Evolutionary conservation across 306 rosid genomes (phyloP), one percentile per base, ranked within the genome.

Genomic region (Urtica urens): DNA sequence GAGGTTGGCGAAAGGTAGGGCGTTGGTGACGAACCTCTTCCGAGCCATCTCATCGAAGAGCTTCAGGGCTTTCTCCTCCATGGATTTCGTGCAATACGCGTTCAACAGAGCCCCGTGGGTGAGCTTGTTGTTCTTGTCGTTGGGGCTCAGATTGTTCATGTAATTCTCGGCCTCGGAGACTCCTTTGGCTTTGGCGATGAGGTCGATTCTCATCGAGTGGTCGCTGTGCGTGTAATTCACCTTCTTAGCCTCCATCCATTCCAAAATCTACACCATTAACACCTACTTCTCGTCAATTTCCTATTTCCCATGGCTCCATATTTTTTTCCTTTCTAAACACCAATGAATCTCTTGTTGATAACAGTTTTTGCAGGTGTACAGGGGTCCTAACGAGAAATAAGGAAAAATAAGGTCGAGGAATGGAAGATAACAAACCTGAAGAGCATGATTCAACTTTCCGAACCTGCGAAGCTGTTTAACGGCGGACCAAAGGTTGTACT

Each of bases 161-260:
- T 73, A 77, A 45, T 64, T 71, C 74, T 81, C 94, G n/a, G 95
- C 94, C 1, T 66, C 93, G 51, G 56, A 60, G 29, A 82, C 12
- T 39, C 93, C 87, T 50, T 75, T 71, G 52, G 71, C 65, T 61
- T 79, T 82, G 29, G 75, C 67, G 49, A 65, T 58, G 29, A 90
- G 87, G 71, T 85, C 95, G 47, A 85, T 59, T 38, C 69, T 53
- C 16, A 82, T 22, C 0, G 99, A 82, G 59, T 66, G 67, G 59
- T 90, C 79, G 13, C 41, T 11, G 21, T 25, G 43, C 2, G 81
- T 50, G 59, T 64, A 90, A 14, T 65, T 62, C 37, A 85, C 58
- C 52, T 70, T 65, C 69, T 75, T 69, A 69, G 55, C 63, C 67
- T 66, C 72, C 94, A 85, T 85, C 99, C 96, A 85, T 59, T 90